These are phyloP conservation scores for Urochloa ruziziensis DNA, from an alignment of 176 grass and related monocot species.

Conservation along the genomic window DNA sequence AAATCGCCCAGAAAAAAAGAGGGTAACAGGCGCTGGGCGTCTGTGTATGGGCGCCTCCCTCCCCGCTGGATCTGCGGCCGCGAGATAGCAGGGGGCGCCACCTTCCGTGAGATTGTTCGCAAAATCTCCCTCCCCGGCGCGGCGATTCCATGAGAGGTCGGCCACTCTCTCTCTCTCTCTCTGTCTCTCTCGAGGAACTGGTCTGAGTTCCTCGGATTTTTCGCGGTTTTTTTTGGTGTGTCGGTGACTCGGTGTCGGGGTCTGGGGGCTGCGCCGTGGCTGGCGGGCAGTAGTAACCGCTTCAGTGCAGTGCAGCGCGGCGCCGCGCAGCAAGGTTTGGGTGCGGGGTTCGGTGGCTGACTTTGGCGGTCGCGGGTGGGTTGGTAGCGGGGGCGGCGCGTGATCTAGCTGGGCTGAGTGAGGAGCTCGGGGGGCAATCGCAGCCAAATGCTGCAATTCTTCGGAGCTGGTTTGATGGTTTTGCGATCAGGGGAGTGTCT, in stretches of 20 bases:
- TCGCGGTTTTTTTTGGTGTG: background rate
- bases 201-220: background rate
- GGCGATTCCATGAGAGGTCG: slow-evolving; percentile 44
- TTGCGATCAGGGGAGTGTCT: background rate
- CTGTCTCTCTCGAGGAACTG: background rate
- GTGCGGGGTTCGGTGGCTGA: background rate
- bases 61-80: slow-evolving; percentile 44
- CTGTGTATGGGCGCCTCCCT: slow-evolving; percentile 30
- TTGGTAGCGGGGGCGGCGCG: background rate
- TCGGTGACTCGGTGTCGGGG: background rate
- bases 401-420: background rate
- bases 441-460: background rate
- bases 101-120: background rate
- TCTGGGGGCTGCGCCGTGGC: background rate
- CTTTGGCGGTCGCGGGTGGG: background rate
- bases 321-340: background rate
- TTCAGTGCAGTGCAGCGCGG: background rate
- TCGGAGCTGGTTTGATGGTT: background rate
- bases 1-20: background rate
- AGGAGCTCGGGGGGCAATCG: background rate
- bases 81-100: slow-evolving; percentile 14
- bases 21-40: slow-evolving; percentile 15
- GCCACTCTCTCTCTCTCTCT: background rate
- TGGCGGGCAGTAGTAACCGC: background rate
- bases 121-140: background rate